Percentiles rank a stretch among this genome's conserved stretches.
Evolutionary conservation across 2,329 filamentous ascomycete genomes (phyloP).

Genomic region (Trichoderma sp.): DNA sequence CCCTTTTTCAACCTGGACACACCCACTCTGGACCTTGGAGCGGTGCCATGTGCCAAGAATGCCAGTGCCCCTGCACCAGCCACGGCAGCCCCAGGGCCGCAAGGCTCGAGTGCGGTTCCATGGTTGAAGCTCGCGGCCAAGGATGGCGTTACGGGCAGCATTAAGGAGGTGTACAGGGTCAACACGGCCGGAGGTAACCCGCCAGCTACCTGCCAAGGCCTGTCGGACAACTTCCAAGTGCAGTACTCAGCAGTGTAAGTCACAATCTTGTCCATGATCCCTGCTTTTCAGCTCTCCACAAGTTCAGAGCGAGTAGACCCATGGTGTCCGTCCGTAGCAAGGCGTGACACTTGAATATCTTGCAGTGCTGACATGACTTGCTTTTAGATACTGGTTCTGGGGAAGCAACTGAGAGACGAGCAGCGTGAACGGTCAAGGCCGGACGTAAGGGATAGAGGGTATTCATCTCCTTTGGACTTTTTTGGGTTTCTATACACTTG

Average conservation of each 20-base stretch:
- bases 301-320: not conserved
- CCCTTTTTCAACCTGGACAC: conserved; percentile 79
- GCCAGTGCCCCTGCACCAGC: conserved; percentile 60
- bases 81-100: conserved; percentile 55
- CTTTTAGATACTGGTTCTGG: conserved; percentile 40
- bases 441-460: not conserved
- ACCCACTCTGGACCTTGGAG: conserved; percentile 49
- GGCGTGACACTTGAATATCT: not conserved
- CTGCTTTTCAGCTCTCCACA: not conserved
- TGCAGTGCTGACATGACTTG: conserved; percentile 16
- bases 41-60: conserved; percentile 61
- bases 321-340: no score
- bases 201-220: conserved; percentile 68
- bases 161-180: conserved; percentile 77
- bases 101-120: conserved; percentile 66
- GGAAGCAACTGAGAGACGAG: conserved; percentile 10
- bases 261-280: conserved; percentile 22
- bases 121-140: conserved; percentile 72
- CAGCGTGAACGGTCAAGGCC: not conserved
- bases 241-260: conserved; percentile 83
- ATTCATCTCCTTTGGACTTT: not conserved
- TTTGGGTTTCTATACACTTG: not conserved
- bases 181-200: conserved; percentile 78
- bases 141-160: conserved; percentile 53
- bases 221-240: conserved; percentile 63